These are phyloP conservation scores for Zizania latifolia DNA, from an alignment of 176 grass and related monocot species.

Conservation along the genomic window DNA sequence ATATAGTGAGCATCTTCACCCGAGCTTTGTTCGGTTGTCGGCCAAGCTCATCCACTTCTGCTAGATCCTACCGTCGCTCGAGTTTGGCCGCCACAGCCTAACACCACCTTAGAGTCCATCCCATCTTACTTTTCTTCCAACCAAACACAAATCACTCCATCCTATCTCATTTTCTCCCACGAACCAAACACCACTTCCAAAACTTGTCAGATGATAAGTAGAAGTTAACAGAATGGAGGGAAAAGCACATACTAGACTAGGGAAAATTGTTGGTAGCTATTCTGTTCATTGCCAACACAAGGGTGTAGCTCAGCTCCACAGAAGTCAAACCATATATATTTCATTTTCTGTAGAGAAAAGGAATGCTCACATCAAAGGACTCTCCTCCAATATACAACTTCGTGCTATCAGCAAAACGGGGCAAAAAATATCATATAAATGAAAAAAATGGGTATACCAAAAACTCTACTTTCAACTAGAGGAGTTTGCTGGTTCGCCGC, in stretches of 20 bases:
- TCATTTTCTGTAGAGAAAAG: constrained; percentile 48
- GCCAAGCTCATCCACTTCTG: too few species aligned
- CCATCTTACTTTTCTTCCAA: too few species aligned
- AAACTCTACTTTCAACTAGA: constrained; percentile 47
- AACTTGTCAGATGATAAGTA: too few species aligned
- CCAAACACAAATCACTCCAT: too few species aligned
- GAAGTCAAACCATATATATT: constrained; percentile 23
- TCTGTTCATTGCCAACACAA: constrained; percentile 39
- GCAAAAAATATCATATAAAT: constrained; percentile 34
- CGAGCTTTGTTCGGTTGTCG: too few species aligned
- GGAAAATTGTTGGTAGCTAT: constrained; percentile 13
- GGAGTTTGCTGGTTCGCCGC: constrained; percentile 93
- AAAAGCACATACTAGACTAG: background rate
- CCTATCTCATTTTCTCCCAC: too few species aligned
- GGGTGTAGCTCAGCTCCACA: constrained; percentile 13
- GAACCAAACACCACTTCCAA: too few species aligned
- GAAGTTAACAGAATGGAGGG: too few species aligned
- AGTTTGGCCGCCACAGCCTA: too few species aligned
- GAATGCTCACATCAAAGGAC: constrained; percentile 50
- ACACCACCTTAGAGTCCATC: too few species aligned
- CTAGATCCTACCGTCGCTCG: too few species aligned
- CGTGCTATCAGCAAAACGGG: constrained; percentile 37
- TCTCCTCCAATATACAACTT: constrained; percentile 47
- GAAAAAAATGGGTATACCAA: constrained; percentile 36
- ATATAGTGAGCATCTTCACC: too few species aligned